Conservation (phyloP, 768 basidiomycete species). For the Termitomyces sp. region DNA sequence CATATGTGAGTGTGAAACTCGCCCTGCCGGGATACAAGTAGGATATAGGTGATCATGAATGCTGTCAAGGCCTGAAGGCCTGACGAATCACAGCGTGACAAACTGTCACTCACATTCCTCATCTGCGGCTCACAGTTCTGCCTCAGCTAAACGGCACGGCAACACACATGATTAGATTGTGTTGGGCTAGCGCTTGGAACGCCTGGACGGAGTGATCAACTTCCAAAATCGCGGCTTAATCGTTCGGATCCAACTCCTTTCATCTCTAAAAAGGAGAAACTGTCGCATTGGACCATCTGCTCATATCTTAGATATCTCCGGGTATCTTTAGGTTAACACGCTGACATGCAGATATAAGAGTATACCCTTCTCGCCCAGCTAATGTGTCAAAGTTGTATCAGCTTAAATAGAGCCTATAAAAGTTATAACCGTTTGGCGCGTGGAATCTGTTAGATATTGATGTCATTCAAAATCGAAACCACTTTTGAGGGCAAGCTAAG, state of each 20-base stretch:
- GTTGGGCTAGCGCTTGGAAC: neutral
- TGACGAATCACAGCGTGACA: conserved; percentile 8
- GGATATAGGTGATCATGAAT: conserved; percentile 91
- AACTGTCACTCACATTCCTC: neutral
- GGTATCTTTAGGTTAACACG: neutral
- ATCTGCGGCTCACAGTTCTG: neutral
- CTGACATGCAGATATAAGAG: neutral
- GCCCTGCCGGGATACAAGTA: conserved; percentile 97
- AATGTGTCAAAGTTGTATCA: neutral
- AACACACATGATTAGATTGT: neutral
- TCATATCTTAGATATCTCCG: neutral
- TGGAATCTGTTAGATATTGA: too few relatives aligned
- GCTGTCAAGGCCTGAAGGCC: neutral
- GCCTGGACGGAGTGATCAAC: neutral
- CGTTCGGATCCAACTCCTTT: neutral
- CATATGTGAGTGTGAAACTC: conserved; percentile 18
- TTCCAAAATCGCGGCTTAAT: conserved; percentile 1
- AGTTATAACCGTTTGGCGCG: too few relatives aligned
- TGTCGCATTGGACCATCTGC: neutral
- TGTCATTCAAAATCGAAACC: neutral
- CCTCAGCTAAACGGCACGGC: neutral
- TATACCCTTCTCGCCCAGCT: neutral
- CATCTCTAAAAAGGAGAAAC: conserved; percentile 1
- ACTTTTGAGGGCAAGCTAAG: neutral
- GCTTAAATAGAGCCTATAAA: neutral